Evolutionary conservation across 257 asterid genomes (phyloP).

Genomic region (Nicotiana undulata): DNA sequence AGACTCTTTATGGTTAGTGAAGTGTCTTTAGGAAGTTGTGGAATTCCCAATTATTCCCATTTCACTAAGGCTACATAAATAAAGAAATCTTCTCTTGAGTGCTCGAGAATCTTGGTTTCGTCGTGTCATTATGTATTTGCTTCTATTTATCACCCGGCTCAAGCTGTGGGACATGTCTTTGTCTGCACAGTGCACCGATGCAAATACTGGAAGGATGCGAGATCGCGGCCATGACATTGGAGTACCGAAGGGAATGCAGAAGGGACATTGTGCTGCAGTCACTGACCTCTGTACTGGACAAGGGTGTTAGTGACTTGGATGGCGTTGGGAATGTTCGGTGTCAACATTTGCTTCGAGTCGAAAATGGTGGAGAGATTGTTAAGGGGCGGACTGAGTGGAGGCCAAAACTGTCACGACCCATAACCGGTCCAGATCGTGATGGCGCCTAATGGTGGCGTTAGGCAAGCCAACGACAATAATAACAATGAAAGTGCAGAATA

Average conservation of each 20-base stretch:
- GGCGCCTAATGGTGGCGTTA: no score
- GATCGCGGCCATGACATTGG: slow-evolving; percentile 73
- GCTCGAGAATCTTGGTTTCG: background rate
- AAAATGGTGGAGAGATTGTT: slow-evolving; percentile 77
- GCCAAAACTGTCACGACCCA: no score
- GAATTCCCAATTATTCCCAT: background rate
- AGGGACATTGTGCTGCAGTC: slow-evolving; percentile 95
- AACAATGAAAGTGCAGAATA: no score
- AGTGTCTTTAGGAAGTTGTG: background rate
- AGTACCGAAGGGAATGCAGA: no score
- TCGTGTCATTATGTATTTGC: background rate
- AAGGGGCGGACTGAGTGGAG: slow-evolving; percentile 92
- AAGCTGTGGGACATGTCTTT: background rate
- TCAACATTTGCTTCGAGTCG: slow-evolving; percentile 88
- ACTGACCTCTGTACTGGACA: slow-evolving; percentile 55
- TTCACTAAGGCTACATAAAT: background rate
- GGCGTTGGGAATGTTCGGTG: slow-evolving; percentile 49
- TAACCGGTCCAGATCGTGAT: no score
- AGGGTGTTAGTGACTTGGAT: slow-evolving; percentile 31
- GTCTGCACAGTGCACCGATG: slow-evolving; percentile 73
- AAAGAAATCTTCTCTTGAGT: background rate
- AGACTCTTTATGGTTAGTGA: no score
- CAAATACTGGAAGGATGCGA: slow-evolving; percentile 77
- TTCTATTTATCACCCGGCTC: background rate
- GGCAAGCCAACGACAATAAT: no score